A percentile compares a stretch with the other conserved stretches of the same genome.
Conservation (phyloP, 352 stramenopile genomes). For the Globisporangium uncinulatum region DNA sequence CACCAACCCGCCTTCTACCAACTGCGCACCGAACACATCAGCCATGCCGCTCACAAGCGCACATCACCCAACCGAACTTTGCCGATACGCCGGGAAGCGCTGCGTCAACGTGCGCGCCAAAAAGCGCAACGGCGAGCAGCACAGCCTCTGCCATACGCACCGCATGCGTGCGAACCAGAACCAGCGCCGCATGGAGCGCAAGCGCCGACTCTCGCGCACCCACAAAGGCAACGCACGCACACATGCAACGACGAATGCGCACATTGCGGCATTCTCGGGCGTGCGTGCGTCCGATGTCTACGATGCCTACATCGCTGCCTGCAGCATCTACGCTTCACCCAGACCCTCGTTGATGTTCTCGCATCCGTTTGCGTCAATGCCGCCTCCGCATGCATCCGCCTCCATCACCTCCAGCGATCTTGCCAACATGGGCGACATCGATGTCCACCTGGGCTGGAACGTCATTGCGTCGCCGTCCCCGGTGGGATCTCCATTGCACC, state of each 20-base stretch:
- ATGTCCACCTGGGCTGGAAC: conserved; percentile 5
- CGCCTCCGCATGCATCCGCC: not conserved
- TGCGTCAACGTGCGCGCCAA: conserved; percentile 14
- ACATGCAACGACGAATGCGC: too few species aligned
- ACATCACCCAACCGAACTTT: conserved; percentile 4
- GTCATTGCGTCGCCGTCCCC: too few species aligned
- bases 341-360: not conserved
- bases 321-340: too few species aligned
- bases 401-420: not conserved
- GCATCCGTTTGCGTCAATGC: not conserved
- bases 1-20: not conserved
- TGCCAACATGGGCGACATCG: conserved; percentile 5
- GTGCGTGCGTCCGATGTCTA: not conserved
- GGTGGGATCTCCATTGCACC: too few species aligned
- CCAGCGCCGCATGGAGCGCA: conserved; percentile 15
- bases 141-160: conserved; percentile 20
- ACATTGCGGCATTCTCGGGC: too few species aligned
- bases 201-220: conserved; percentile 10
- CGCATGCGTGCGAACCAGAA: conserved; percentile 16
- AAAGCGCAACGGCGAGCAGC: conserved; percentile 19
- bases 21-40: not conserved
- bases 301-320: too few species aligned
- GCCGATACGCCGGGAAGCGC: conserved; percentile 14
- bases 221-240: not conserved
- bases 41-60: not conserved